Base-by-base conservation (phyloP, 2,329 filamentous ascomycete genomes). In the Microsporum canis region DNA sequence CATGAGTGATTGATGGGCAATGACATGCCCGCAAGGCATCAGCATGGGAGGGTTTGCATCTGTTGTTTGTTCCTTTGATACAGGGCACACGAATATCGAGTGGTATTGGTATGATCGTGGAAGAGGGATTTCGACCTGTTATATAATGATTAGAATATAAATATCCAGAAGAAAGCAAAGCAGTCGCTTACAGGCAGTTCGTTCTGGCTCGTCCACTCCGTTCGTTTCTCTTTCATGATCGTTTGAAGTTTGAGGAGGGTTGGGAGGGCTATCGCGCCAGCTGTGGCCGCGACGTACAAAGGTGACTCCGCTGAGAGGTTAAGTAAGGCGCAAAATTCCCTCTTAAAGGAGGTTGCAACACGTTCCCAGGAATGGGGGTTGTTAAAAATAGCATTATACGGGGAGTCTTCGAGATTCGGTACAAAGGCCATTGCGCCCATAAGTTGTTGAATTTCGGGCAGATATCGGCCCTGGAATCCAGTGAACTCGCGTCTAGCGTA, bases 61-160 rank as follows among this genome's bases (percentile, higher is more conserved):
- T 0, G 92, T 99, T 0, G 88, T 91, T 74, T 99, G 94, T 71
- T 96, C 94, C 73, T 97, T 97, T 68, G 88, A 91, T 3, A 99
- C 94, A 0, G 94, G 94, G 70, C 94, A 99, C 47, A 99, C 94
- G 71, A 99, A 99, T 70, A 99, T 96, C 61, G 88, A 88, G 73
- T 99, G 94, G 78, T 95, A 99, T 59, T 82, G 79, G 70, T 86
- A 87, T 4, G 79, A 78, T 1, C 80, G 81, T 2, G 85, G 85
- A 3, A 87, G 75, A 0, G 85, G 82, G 14, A 86, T 86, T 72
- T 87, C 85, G 49, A 86, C 82, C 80, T 82, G 60, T n/a, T 5
- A 36, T 5, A 8, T 41, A 61, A 29, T 51, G 56, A 14, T 51
- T 61, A 61, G 62, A 31, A 55, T 23, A 39, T 38, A 3, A 23